phyloP scores from a whole-genome alignment of 495 filamentous ascomycete species.

The Mytilinidion resinicola region DNA sequence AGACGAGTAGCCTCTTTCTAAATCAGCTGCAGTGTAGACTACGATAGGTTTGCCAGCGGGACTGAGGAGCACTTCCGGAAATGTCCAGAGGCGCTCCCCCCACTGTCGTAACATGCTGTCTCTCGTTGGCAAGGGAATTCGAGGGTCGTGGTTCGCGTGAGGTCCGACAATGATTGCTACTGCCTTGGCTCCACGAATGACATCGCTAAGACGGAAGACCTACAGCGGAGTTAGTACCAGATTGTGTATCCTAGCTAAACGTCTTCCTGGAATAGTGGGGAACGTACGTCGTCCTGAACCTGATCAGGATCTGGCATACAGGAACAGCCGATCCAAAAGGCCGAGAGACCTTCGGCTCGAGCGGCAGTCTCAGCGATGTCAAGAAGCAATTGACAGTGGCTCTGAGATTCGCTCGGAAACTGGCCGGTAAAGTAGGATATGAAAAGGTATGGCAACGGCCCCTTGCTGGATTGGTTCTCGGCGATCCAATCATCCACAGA shows the following conservation, averaged over 20 bases:
- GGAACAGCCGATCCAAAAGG: conserved; percentile 34
- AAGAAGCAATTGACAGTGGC: conserved; percentile 20
- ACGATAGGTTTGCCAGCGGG: conserved; percentile 26
- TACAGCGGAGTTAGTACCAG: conserved; percentile 7
- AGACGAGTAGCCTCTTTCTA: neutral
- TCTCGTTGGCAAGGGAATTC: neutral
- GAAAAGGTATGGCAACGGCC: conserved; percentile 24
- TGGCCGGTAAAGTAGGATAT: conserved; percentile 33
- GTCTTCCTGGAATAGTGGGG: neutral
- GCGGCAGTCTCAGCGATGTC: conserved; percentile 31
- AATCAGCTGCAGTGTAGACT: conserved; percentile 20
- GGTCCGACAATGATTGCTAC: conserved; percentile 32
- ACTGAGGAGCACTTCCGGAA: conserved; percentile 42
- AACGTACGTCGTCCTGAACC: conserved; percentile 15
- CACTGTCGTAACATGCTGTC: conserved; percentile 32
- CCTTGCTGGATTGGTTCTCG: conserved; percentile 18
- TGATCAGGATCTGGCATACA: conserved; percentile 20
- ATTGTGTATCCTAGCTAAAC: neutral
- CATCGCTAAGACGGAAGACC: conserved; percentile 39
- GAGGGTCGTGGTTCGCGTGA: neutral
- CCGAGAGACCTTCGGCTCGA: conserved; percentile 28
- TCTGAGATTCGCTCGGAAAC: conserved; percentile 20
- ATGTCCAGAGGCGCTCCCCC: conserved; percentile 45
- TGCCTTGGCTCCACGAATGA: conserved; percentile 35
- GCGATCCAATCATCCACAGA: conserved; percentile 22